Conservation (phyloP, 164 flowering plant species). For the Umbilicus rupestris region DNA sequence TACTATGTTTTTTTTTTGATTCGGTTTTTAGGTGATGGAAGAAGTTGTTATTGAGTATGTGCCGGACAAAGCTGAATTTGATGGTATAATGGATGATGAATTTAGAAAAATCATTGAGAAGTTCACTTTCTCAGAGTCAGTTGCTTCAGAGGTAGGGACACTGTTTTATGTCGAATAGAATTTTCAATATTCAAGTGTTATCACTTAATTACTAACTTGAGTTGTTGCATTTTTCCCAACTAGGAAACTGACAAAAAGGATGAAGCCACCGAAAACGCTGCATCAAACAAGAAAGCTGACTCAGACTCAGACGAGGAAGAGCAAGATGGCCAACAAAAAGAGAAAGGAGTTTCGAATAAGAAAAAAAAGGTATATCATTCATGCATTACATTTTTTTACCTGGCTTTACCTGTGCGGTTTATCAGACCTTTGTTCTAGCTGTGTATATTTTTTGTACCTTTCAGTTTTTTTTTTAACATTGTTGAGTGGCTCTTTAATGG, state of each 20-base stretch:
- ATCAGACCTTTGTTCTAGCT: too few species aligned
- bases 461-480: too few species aligned
- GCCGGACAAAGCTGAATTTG: constrained; percentile 75
- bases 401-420: too few species aligned
- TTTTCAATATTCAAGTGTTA: background rate
- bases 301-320: constrained; percentile 93
- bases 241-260: constrained; percentile 70
- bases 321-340: constrained; percentile 62
- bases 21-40: constrained; percentile 16
- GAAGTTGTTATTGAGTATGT: constrained; percentile 76
- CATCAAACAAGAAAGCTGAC: constrained; percentile 43
- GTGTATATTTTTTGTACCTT: too few species aligned
- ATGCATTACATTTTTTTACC: too few species aligned
- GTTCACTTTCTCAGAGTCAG: constrained; percentile 41
- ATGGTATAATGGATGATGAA: constrained; percentile 55
- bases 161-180: background rate
- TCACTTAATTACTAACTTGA: background rate
- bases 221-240: background rate
- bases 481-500: too few species aligned
- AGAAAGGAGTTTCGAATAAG: constrained; percentile 80
- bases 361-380: constrained; percentile 83
- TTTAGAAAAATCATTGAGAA: constrained; percentile 75
- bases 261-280: constrained; percentile 43
- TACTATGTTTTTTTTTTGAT: background rate
- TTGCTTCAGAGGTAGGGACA: constrained; percentile 34